A percentile compares a stretch with the other conserved stretches of the same genome.
These are phyloP conservation scores for Camellia granthamiana DNA, from an alignment of 148 eudicot species.

Conservation along the genomic window DNA sequence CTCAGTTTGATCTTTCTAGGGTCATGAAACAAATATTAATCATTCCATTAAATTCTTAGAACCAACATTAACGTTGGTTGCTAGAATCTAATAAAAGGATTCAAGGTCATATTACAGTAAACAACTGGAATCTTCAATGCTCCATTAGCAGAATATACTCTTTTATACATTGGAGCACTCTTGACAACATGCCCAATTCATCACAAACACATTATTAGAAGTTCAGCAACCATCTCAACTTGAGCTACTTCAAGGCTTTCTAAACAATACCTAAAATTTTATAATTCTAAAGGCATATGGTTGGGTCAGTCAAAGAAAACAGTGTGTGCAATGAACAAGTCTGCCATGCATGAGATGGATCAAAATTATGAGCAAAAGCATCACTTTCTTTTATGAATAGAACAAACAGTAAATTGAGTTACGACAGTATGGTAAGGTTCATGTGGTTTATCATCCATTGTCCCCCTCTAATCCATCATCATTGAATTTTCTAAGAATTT, in stretches of 20 bases:
- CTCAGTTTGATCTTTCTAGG: neutral
- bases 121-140: neutral
- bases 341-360: neutral
- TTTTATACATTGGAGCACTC: neutral
- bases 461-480: neutral
- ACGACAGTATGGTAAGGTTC: neutral
- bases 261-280: neutral
- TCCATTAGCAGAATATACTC: neutral
- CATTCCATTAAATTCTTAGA: neutral
- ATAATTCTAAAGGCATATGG: neutral
- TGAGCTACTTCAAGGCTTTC: neutral
- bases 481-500: neutral
- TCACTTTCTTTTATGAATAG: neutral
- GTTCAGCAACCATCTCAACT: constrained; percentile 11
- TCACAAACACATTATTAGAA: neutral
- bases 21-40: neutral
- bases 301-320: neutral
- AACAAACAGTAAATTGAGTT: neutral
- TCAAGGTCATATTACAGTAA: neutral
- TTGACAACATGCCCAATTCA: neutral
- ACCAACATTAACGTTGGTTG: no score
- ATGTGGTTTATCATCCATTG: neutral
- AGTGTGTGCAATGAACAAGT: no score
- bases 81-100: no score
- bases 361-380: neutral